A percentile compares a stretch with the other conserved stretches of the same genome.
Evolutionary conservation across 2,329 filamentous ascomycete species (phyloP).

Genomic region (Epicoccum nigrum): DNA sequence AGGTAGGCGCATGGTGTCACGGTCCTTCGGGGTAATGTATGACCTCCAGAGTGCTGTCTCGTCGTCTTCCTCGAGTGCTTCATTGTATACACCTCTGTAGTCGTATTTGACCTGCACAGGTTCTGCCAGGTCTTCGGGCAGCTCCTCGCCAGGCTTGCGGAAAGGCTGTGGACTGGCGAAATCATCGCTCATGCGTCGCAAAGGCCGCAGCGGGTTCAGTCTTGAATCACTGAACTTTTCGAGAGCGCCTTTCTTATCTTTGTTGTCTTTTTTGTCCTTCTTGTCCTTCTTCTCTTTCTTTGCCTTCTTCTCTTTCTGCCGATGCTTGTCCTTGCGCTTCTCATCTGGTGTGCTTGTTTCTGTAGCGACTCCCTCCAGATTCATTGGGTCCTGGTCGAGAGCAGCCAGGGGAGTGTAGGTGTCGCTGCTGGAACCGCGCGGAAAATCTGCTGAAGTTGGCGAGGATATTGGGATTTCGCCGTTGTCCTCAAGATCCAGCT

Average conservation of each 20-base stretch:
- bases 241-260: constrained; percentile 23
- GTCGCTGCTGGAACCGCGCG: constrained; percentile 39
- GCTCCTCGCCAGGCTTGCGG: constrained; percentile 46
- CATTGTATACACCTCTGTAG: constrained; percentile 37
- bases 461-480: constrained; percentile 32
- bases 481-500: constrained; percentile 21
- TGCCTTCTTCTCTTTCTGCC: constrained; percentile 10
- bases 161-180: constrained; percentile 56
- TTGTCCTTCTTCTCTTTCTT: constrained; percentile 17
- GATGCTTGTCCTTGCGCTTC: constrained; percentile 24
- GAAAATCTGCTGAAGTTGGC: constrained; percentile 36
- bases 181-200: constrained; percentile 35
- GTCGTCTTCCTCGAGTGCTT: constrained; percentile 38
- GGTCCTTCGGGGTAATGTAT: constrained; percentile 80
- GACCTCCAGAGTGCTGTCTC: constrained; percentile 72
- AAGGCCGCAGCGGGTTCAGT: constrained; percentile 30
- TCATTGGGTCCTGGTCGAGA: constrained; percentile 29
- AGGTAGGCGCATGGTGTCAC: constrained; percentile 82
- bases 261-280: constrained; percentile 24
- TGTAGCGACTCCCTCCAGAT: constrained; percentile 26
- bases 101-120: constrained; percentile 40
- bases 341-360: constrained; percentile 33
- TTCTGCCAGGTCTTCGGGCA: constrained; percentile 38
- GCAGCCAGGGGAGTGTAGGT: constrained; percentile 39
- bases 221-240: constrained; percentile 33